Conservation (phyloP, 2,329 filamentous ascomycete genomes). For the Triangularia verruculosa region DNA sequence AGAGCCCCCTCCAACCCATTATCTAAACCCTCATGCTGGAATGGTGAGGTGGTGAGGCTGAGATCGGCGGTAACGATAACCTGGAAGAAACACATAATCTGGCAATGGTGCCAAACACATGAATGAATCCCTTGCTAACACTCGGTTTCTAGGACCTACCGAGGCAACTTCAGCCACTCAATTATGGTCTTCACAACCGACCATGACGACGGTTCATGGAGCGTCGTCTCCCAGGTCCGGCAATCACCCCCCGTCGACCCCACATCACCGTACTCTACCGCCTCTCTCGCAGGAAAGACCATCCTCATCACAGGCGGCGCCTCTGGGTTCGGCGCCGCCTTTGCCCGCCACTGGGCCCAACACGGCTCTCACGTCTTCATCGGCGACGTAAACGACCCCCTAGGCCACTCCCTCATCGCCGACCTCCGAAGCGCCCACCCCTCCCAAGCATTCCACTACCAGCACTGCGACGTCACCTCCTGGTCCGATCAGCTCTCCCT, state of each 20-base stretch:
- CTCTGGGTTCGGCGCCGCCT: slow-evolving; percentile 56
- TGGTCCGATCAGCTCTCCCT: slow-evolving; percentile 63
- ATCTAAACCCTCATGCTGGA: background rate
- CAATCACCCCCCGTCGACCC: slow-evolving; percentile 46
- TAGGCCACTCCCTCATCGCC: slow-evolving; percentile 54
- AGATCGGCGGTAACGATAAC: background rate
- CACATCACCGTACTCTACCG: slow-evolving; percentile 42
- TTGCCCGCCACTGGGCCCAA: slow-evolving; percentile 52
- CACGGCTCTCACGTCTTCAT: slow-evolving; percentile 60
- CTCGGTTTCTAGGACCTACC: background rate
- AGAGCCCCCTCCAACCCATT: background rate
- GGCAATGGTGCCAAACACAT: no score
- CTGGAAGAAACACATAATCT: background rate
- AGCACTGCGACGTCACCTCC: slow-evolving; percentile 62
- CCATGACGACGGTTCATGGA: slow-evolving; percentile 21
- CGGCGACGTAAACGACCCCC: slow-evolving; percentile 57
- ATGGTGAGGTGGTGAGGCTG: background rate
- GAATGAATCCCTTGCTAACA: background rate
- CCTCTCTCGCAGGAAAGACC: slow-evolving; percentile 51
- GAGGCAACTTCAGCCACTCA: background rate
- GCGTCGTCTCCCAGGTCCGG: slow-evolving; percentile 16
- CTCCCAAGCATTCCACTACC: slow-evolving; percentile 48
- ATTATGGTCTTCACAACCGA: slow-evolving; percentile 4
- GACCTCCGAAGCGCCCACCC: slow-evolving; percentile 44
- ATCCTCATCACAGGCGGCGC: slow-evolving; percentile 64